These are phyloP conservation scores for Sphaerulina populicola DNA, from an alignment of 2,329 filamentous ascomycete species.

Conservation along the genomic window DNA sequence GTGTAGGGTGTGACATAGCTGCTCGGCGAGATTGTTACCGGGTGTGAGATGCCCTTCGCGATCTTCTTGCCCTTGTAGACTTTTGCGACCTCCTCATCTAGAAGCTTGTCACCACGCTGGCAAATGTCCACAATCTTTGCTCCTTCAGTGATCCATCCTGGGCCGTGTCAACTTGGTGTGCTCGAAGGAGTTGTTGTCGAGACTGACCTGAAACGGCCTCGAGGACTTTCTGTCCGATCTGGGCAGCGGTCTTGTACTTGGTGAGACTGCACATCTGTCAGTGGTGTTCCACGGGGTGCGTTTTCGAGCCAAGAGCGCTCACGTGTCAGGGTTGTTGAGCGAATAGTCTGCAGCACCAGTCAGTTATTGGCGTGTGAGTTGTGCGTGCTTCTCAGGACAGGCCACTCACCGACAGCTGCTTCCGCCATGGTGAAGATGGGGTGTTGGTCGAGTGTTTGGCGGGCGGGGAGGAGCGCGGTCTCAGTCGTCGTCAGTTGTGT, in stretches of 20 bases:
- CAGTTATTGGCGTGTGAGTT: conserved; percentile 5
- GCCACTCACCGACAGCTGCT: conserved; percentile 23
- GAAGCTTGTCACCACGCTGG: conserved; percentile 87
- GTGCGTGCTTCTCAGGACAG: background rate
- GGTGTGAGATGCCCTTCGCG: conserved; percentile 85
- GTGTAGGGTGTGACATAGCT: conserved; percentile 96
- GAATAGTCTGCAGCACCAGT: conserved; percentile 29
- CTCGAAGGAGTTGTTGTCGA: conserved; percentile 5
- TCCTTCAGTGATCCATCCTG: conserved; percentile 66
- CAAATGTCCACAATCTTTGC: conserved; percentile 91
- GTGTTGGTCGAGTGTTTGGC: conserved; percentile 2
- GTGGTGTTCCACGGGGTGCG: conserved; percentile 53
- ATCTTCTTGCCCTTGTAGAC: conserved; percentile 99
- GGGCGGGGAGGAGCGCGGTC: background rate
- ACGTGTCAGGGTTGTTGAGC: conserved; percentile 35
- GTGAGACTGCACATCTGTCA: conserved; percentile 92
- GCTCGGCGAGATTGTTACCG: conserved; percentile 88
- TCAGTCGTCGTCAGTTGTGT: background rate
- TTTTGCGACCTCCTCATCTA: conserved; percentile 88
- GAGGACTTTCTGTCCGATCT: conserved; percentile 93
- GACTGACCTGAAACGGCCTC: conserved; percentile 62
- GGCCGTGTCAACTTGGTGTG: conserved; percentile 16
- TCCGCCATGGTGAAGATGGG: conserved; percentile 24
- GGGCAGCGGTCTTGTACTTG: conserved; percentile 96
- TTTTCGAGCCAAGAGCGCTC: conserved; percentile 16